These are phyloP conservation scores for Macrophomina pseudophaseolina DNA, from an alignment of 2,329 filamentous ascomycete genomes.

Conservation along the genomic window DNA sequence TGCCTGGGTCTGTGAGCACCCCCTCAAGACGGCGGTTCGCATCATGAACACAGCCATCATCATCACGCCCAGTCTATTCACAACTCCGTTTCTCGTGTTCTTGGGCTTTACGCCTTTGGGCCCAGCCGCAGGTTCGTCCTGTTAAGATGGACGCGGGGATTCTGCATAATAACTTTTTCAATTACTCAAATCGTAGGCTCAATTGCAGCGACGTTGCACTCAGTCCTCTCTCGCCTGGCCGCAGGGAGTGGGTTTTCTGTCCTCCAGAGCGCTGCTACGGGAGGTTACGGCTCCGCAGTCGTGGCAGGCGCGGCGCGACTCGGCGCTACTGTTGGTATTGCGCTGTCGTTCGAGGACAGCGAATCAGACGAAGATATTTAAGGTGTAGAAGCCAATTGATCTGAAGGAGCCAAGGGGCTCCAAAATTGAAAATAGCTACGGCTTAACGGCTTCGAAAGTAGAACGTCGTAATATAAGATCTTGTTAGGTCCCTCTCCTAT, in stretches of 20 bases:
- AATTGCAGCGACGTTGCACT: constrained; percentile 30
- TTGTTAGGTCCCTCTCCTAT: too few species aligned
- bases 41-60: constrained; percentile 34
- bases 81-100: constrained; percentile 31
- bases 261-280: constrained; percentile 41
- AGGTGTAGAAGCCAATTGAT: too few species aligned
- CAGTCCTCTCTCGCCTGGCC: constrained; percentile 32
- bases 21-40: constrained; percentile 34
- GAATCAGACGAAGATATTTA: too few species aligned
- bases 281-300: constrained; percentile 37
- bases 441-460: too few species aligned
- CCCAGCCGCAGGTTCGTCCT: constrained; percentile 16
- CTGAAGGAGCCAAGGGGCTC: too few species aligned
- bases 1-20: constrained; percentile 31
- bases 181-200: not conserved
- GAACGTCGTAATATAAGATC: too few species aligned
- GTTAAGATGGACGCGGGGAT: not conserved
- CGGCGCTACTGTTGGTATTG: not conserved
- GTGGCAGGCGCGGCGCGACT: constrained; percentile 29
- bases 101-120: constrained; percentile 34
- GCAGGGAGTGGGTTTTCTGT: constrained; percentile 35
- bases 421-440: too few species aligned
- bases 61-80: constrained; percentile 32
- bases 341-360: too few species aligned
- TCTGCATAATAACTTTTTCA: too few species aligned